Evolutionary conservation across 73 alveolate genomes (phyloP).

Genomic region (Paramecium tetraurelia): DNA sequence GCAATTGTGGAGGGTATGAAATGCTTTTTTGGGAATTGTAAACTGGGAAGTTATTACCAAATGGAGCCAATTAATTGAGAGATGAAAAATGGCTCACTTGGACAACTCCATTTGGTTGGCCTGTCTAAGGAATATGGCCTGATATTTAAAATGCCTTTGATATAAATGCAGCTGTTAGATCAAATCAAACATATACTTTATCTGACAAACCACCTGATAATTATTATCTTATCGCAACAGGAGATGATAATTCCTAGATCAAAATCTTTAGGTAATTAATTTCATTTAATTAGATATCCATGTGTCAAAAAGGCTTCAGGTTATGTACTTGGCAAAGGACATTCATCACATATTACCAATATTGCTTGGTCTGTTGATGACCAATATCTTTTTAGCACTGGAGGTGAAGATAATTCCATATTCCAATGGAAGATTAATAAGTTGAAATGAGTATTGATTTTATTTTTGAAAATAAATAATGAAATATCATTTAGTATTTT

Average conservation of each 20-base stretch:
- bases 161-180: slow-evolving; percentile 86
- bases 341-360: slow-evolving; percentile 87
- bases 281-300: slow-evolving; percentile 77
- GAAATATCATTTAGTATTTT: background rate
- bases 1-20: slow-evolving; percentile 94
- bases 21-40: slow-evolving; percentile 82
- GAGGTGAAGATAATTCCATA: too few relatives aligned
- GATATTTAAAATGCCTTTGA: slow-evolving; percentile 84
- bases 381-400: too few relatives aligned
- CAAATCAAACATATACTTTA: slow-evolving; percentile 42
- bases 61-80: slow-evolving; percentile 76
- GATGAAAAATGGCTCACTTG: slow-evolving; percentile 87
- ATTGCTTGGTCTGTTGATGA: slow-evolving; percentile 81
- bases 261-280: slow-evolving; percentile 69
- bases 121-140: slow-evolving; percentile 94
- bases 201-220: slow-evolving; percentile 62
- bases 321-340: slow-evolving; percentile 77
- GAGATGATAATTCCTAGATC: slow-evolving; percentile 89
- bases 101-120: slow-evolving; percentile 94
- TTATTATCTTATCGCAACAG: slow-evolving; percentile 83
- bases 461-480: too few relatives aligned
- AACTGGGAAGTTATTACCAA: slow-evolving; percentile 69
- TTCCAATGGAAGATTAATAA: background rate
- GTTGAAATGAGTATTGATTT: too few relatives aligned
- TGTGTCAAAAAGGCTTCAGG: slow-evolving; percentile 73